These are phyloP conservation scores for Pseudotsuga menziesii DNA, from an alignment of 75 land plant genomes.

Conservation along the genomic window DNA sequence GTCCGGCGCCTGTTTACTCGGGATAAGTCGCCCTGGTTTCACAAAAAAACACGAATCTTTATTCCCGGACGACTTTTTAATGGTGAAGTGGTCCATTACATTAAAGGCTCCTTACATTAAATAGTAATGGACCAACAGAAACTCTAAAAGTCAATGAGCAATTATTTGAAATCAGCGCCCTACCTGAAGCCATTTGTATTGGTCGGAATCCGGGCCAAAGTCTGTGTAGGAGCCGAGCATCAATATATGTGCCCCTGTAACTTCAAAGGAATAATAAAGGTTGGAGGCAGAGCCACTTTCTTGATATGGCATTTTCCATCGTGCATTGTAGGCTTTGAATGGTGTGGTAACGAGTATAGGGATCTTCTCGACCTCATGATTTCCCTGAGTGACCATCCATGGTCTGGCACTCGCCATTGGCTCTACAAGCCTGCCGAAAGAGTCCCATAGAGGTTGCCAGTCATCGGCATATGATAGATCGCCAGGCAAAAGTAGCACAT, in stretches of 20 bases:
- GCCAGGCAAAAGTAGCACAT: conserved; percentile 69
- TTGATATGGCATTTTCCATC: conserved; percentile 83
- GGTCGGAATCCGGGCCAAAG: conserved; percentile 47
- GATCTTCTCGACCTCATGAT: conserved; percentile 80
- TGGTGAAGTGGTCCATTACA: too few relatives aligned
- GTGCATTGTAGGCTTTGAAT: conserved; percentile 65
- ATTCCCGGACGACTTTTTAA: too few relatives aligned
- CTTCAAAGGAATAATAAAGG: conserved; percentile 87
- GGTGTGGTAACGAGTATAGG: conserved; percentile 33
- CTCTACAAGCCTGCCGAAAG: conserved; percentile 69
- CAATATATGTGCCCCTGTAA: conserved; percentile 68
- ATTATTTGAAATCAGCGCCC: background rate
- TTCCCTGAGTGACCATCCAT: conserved; percentile 90
- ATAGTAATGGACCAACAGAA: too few relatives aligned
- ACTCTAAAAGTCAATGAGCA: too few relatives aligned
- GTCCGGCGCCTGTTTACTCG: conserved; percentile 35
- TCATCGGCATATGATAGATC: conserved; percentile 84
- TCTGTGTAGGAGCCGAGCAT: conserved; percentile 90
- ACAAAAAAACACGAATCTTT: too few relatives aligned
- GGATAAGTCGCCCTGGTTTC: conserved; percentile 10
- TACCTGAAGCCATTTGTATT: conserved; percentile 69
- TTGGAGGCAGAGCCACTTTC: conserved; percentile 70
- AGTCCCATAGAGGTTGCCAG: conserved; percentile 69
- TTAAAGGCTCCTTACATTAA: too few relatives aligned
- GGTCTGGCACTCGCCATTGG: conserved; percentile 89